Percentiles rank a stretch among this genome's conserved stretches.
Evolutionary conservation across 1,284 basidiomycete genomes (phyloP).

Genomic region (Sanguinoderma infundibulare): DNA sequence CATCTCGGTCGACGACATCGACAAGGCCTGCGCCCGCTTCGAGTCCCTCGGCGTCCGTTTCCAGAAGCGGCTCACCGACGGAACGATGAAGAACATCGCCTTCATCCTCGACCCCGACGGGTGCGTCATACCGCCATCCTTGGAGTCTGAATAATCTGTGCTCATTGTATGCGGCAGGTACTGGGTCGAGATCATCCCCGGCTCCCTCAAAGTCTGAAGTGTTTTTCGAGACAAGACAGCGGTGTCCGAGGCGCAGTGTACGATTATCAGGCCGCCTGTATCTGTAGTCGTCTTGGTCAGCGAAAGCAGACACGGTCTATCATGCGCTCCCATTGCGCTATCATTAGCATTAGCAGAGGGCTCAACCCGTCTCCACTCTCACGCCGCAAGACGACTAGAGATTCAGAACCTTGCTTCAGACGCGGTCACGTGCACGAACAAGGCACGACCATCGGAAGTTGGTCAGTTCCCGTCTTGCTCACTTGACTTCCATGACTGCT

Average conservation of each 20-base stretch:
- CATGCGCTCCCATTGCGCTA: neutral
- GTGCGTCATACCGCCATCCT: conserved; percentile 9
- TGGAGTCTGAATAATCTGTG: neutral
- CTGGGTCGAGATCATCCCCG: conserved; percentile 30
- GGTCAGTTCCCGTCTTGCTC: no score
- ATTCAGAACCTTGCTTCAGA: no score
- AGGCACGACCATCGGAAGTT: no score
- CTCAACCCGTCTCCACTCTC: neutral
- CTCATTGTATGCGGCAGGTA: conserved; percentile 16
- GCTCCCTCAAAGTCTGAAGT: conserved; percentile 8
- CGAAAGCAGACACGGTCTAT: neutral
- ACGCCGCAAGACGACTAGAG: no score
- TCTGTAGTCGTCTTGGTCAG: neutral
- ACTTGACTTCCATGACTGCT: no score
- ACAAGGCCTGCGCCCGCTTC: conserved; percentile 85
- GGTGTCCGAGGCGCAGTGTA: conserved; percentile 5
- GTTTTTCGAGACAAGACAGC: neutral
- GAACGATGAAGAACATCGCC: conserved; percentile 86
- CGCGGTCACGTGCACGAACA: no score
- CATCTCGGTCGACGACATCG: conserved; percentile 83
- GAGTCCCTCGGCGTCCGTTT: conserved; percentile 84
- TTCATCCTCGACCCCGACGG: conserved; percentile 88
- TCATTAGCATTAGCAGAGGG: no score
- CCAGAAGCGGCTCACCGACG: conserved; percentile 88
- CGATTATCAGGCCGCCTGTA: neutral